A percentile compares a stretch with the other conserved stretches of the same genome.
Evolutionary conservation across 2,329 filamentous ascomycete species (phyloP).

Genomic region (Cytospora piceae): DNA sequence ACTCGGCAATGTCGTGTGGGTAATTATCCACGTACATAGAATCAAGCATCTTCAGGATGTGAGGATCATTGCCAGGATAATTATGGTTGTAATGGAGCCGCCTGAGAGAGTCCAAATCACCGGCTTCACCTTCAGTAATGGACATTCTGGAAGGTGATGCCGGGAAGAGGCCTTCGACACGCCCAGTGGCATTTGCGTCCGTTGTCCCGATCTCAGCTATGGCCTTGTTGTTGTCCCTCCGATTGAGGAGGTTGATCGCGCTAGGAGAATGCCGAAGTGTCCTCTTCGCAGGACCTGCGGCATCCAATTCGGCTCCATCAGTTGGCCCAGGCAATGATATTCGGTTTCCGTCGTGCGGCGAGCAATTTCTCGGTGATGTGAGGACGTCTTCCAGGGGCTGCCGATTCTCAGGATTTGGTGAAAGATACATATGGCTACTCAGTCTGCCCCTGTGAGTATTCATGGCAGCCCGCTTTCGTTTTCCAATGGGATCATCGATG

Average conservation of each 20-base stretch:
- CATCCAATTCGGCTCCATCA: conserved; percentile 1
- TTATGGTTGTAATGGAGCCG: conserved; percentile 72
- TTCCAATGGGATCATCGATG: conserved; percentile 69
- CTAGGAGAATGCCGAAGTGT: conserved; percentile 61
- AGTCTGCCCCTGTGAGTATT: conserved; percentile 55
- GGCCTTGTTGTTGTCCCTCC: conserved; percentile 62
- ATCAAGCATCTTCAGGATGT: conserved; percentile 73
- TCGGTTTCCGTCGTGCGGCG: conserved; percentile 29
- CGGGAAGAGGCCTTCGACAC: conserved; percentile 61
- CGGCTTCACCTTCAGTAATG: conserved; percentile 36
- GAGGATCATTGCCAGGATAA: conserved; percentile 79
- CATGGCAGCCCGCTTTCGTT: conserved; percentile 54
- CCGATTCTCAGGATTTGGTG: conserved; percentile 45
- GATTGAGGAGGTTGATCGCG: conserved; percentile 61
- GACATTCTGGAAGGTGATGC: conserved; percentile 39
- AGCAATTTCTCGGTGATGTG: conserved; percentile 33
- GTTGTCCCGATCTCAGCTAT: conserved; percentile 62
- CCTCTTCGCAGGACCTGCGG: conserved; percentile 44
- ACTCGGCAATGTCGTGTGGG: conserved; percentile 66
- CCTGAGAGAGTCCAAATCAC: conserved; percentile 41
- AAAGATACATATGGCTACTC: conserved; percentile 42
- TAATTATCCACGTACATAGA: conserved; percentile 79
- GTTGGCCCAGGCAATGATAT: conserved; percentile 8
- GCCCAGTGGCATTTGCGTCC: conserved; percentile 62
- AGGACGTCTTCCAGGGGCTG: conserved; percentile 36